Base-by-base conservation (phyloP, 352 stramenopile genomes). In the Pythium oligandrum region DNA sequence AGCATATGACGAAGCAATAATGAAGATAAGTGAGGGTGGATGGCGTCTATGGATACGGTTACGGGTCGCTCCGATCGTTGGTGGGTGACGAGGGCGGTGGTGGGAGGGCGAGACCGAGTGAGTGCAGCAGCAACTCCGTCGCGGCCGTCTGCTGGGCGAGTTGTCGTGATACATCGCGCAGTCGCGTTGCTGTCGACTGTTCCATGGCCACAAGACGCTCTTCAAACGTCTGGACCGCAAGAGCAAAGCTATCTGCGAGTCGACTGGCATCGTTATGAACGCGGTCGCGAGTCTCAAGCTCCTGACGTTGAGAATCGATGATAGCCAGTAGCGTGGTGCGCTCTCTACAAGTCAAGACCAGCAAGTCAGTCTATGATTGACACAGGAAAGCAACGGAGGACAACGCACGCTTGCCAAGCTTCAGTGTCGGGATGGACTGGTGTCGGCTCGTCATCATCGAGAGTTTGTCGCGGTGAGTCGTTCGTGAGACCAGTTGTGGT, bases 251-350 rank as follows among this genome's bases (percentile, higher is more conserved):
- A 47, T 85, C 73, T 1, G 79, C 79, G 12, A 86, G 65, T 0
- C 68, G 68, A 10, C 70, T 52, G 4, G 79, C 79, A 10, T 88
- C 73, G 32, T 73, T 57, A n/a, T 87, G 73, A 0, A 66, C 74
- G 17, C 64, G 66, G 30, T 82, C 75, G 8, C 81, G 75, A 9
- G 67, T 45, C 44, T 76, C 74, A 11, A 91, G 57, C 55, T 88
- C 78, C 31, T 64, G 66, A 37, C 67, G 72, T 53, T 91, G 78
- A 2, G 72, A 59, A 6, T 91, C 76, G 42, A 91, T 81, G 40
- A 87, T 75, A 0, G 64, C 64, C 6, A 89, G 44, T 38, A 89
- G 55, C n/a, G 66, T 78, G 6, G 57, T 55, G 34, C 78, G 68
- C 49, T 89, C 74, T 51, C 80, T 89, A 32, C 42, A 26, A 26